These are phyloP conservation scores for Thelonectria discophora DNA, from an alignment of 2,329 filamentous ascomycete genomes.

Conservation along the genomic window DNA sequence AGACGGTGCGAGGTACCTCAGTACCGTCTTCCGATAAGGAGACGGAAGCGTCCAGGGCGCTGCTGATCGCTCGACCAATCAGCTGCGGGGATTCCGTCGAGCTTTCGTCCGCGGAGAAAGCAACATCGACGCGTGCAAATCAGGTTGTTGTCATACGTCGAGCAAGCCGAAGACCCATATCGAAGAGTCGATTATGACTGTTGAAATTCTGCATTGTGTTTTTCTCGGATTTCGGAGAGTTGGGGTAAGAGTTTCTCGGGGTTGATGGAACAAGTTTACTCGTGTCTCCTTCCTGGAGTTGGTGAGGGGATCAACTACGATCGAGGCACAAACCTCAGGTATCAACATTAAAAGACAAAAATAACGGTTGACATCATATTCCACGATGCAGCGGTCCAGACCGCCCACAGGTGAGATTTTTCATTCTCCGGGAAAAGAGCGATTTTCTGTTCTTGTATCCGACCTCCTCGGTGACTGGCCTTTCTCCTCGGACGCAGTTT, in stretches of 20 bases:
- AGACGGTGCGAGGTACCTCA: constrained; percentile 3
- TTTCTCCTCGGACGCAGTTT: constrained; percentile 22
- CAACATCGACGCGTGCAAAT: constrained; percentile 19
- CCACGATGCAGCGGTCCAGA: not conserved
- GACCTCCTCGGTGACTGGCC: constrained; percentile 3
- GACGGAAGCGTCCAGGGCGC: not conserved
- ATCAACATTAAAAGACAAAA: no score
- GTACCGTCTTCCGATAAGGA: constrained; percentile 36
- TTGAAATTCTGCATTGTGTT: not conserved
- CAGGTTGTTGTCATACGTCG: constrained; percentile 35
- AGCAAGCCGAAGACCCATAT: constrained; percentile 31
- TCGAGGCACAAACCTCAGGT: no score
- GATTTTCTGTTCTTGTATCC: not conserved
- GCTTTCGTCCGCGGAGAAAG: constrained; percentile 38
- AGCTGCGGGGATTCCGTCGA: constrained; percentile 7
- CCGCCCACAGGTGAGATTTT: not conserved
- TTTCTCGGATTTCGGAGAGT: constrained; percentile 16
- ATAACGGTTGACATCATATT: no score
- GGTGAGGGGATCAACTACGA: not conserved
- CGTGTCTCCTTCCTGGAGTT: not conserved
- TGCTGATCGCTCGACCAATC: constrained; percentile 29
- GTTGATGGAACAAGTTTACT: not conserved
- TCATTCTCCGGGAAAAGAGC: not conserved
- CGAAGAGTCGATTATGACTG: constrained; percentile 20
- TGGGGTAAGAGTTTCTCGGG: not conserved